phyloP scores from a whole-genome alignment of 2,329 filamentous ascomycete genomes.

The Colletotrichum siamense region DNA sequence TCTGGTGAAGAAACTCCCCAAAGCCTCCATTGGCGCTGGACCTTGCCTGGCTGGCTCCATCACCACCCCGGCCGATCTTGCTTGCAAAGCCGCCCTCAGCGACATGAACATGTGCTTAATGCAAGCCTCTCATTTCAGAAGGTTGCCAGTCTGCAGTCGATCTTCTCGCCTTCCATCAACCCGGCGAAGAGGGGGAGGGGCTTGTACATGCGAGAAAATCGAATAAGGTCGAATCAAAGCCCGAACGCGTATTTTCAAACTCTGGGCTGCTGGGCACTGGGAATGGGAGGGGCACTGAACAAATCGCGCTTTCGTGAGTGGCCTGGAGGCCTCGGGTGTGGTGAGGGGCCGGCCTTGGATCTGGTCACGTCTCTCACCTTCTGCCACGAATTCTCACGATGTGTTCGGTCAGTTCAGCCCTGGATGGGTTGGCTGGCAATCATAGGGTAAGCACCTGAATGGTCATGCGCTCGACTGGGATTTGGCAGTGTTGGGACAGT shows the following conservation, averaged over 20 bases:
- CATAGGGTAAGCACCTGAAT: neutral
- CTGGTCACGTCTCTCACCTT: neutral
- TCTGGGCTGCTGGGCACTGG: constrained; percentile 1
- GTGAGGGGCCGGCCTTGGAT: neutral
- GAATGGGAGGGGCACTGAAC: neutral
- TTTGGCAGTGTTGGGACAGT: neutral
- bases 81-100: neutral
- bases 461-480: neutral
- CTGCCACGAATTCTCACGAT: neutral
- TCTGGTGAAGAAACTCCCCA: neutral
- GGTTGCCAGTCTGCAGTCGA: neutral
- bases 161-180: neutral
- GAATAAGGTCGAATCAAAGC: neutral
- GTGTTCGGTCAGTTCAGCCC: neutral
- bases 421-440: neutral
- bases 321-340: neutral
- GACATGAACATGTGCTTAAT: constrained; percentile 8
- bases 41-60: neutral
- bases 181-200: neutral
- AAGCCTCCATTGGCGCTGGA: neutral
- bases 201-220: neutral
- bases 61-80: neutral
- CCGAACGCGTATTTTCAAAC: neutral
- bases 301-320: neutral
- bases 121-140: neutral